A percentile compares a stretch with the other conserved stretches of the same genome.
Evolutionary conservation across 1,139 yeast genomes (phyloP).

Genomic region (Geotrichum klebahnii): DNA sequence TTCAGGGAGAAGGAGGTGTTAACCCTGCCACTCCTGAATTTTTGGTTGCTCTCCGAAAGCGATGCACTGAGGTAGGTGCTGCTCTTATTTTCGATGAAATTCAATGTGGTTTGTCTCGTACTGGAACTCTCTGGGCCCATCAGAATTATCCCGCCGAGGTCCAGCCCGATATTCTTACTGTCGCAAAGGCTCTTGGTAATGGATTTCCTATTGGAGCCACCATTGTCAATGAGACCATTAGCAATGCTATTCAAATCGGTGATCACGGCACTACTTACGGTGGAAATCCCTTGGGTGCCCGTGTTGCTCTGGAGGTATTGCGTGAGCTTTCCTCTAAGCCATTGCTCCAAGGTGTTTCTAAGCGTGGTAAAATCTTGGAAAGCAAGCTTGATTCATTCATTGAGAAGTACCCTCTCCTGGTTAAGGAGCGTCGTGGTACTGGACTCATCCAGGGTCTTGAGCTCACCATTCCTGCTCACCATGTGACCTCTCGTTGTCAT

Average conservation of each 20-base stretch:
- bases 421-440: conserved; percentile 66
- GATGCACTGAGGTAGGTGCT: conserved; percentile 69
- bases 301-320: conserved; percentile 73
- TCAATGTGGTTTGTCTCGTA: conserved; percentile 92
- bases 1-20: conserved; percentile 98
- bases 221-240: conserved; percentile 75
- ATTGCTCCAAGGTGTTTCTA: conserved; percentile 56
- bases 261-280: conserved; percentile 98
- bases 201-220: conserved; percentile 98
- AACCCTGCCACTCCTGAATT: conserved; percentile 62
- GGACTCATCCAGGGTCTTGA: conserved; percentile 85
- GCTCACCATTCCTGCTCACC: conserved; percentile 61
- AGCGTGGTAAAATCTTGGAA: conserved; percentile 54
- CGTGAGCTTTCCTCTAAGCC: conserved; percentile 57
- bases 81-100: conserved; percentile 88
- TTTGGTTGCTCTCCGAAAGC: conserved; percentile 57
- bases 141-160: conserved; percentile 65
- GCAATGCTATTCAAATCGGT: conserved; percentile 69
- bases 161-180: conserved; percentile 88
- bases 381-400: conserved; percentile 51
- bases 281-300: conserved; percentile 89
- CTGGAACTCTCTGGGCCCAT: conserved; percentile 95
- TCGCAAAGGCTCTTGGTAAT: conserved; percentile 94
- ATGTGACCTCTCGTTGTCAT: conserved; percentile 63
- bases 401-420: conserved; percentile 54